These are phyloP conservation scores for Sequoia sempervirens DNA, from an alignment of 75 land plant species.

Conservation along the genomic window DNA sequence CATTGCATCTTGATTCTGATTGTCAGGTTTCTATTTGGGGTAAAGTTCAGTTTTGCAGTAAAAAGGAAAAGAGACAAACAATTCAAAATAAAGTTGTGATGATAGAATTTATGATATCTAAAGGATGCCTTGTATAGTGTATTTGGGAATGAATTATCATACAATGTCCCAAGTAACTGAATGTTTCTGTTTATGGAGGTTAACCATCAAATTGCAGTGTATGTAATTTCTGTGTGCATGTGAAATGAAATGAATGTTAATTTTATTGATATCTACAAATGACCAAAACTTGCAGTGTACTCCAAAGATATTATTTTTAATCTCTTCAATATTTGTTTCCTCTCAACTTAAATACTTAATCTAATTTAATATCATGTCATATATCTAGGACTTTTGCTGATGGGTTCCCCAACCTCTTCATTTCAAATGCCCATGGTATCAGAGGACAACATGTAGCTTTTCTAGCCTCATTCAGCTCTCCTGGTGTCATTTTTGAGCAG, in stretches of 20 bases:
- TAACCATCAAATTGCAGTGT: not conserved
- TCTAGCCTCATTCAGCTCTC: slow-evolving; percentile 93
- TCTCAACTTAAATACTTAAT: not conserved
- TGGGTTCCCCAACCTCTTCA: slow-evolving; percentile 95
- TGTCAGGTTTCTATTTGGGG: not conserved
- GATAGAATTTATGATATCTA: not conserved
- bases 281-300: not conserved
- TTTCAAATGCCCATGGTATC: slow-evolving; percentile 89
- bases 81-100: not conserved
- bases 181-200: not conserved
- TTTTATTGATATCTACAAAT: not conserved
- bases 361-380: not conserved
- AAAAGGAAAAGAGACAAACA: not conserved
- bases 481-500: slow-evolving; percentile 90
- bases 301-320: not conserved
- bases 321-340: not conserved
- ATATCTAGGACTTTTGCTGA: slow-evolving; percentile 73
- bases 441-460: slow-evolving; percentile 96
- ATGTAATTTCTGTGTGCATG: not conserved
- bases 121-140: not conserved
- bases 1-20: not conserved
- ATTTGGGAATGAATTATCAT: not conserved
- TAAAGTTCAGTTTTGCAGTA: not conserved
- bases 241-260: not conserved
- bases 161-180: not conserved